phyloP scores from a whole-genome alignment of 345 rosid genomes.

The Rhizophora apiculata region DNA sequence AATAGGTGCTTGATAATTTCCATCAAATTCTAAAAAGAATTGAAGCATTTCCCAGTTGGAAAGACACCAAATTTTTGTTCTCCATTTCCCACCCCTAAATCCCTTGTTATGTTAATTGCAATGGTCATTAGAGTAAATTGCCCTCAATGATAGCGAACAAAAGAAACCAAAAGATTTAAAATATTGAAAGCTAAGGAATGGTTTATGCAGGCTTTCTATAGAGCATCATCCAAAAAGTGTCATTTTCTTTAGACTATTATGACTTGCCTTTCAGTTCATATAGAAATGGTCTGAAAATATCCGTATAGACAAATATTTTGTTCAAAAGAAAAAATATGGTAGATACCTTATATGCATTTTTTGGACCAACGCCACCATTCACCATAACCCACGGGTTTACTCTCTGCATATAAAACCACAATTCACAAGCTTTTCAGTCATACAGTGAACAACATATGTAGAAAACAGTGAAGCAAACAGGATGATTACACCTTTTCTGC shows the following conservation, averaged over 20 bases:
- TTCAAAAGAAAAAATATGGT: conserved; percentile 1
- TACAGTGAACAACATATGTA: background rate
- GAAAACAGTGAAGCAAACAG: background rate
- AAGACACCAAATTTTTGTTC: too few relatives aligned
- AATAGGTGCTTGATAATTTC: too few relatives aligned
- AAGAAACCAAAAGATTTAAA: background rate
- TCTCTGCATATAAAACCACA: conserved; percentile 45
- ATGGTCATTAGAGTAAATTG: too few relatives aligned
- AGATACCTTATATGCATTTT: conserved; percentile 87
- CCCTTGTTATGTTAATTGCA: too few relatives aligned
- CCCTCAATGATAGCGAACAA: too few relatives aligned
- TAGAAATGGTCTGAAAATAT: background rate
- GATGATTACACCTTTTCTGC: conserved; percentile 59
- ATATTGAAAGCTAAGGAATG: background rate
- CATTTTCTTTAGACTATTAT: background rate
- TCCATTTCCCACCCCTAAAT: too few relatives aligned
- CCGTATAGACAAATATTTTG: too few relatives aligned
- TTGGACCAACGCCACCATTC: conserved; percentile 96
- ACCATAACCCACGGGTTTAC: conserved; percentile 98
- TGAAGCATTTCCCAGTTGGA: too few relatives aligned
- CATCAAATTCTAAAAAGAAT: too few relatives aligned
- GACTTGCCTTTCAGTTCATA: background rate
- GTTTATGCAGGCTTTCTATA: background rate
- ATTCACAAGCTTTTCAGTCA: conserved; percentile 3
- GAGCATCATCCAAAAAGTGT: background rate